A percentile compares a stretch with the other conserved stretches of the same genome.
Conservation (phyloP, 495 filamentous ascomycete species). For the Chaetomidium leptoderma region DNA sequence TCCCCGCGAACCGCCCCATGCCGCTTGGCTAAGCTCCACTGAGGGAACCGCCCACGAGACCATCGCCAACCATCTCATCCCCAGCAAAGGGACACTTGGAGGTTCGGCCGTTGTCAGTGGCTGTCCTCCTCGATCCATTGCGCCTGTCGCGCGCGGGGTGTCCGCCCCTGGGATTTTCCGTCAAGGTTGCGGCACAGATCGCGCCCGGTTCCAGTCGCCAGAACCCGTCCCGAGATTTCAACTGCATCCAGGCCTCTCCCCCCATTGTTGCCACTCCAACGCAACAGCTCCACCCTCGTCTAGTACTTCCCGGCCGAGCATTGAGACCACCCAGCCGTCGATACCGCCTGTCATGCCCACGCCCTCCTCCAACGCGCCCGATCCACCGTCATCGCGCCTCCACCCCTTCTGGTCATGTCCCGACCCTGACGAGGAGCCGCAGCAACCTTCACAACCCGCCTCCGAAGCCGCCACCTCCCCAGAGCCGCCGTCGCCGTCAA, state of each 20-base stretch:
- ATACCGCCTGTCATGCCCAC: conserved; percentile 44
- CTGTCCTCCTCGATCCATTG: not conserved
- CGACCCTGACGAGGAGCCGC: conserved; percentile 32
- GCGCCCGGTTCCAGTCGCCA: not conserved
- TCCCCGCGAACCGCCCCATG: conserved; percentile 8
- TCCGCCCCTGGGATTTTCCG: not conserved
- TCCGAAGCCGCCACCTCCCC: conserved; percentile 14
- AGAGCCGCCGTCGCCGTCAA: conserved; percentile 16
- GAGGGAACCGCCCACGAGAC: conserved; percentile 11
- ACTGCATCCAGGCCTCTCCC: not conserved
- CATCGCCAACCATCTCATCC: conserved; percentile 5
- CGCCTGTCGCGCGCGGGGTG: conserved; percentile 8
- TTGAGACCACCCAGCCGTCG: not conserved
- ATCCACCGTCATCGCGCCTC: conserved; percentile 36
- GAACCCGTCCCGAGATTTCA: not conserved
- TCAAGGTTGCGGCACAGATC: not conserved
- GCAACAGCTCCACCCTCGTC: not conserved
- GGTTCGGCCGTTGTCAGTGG: not conserved
- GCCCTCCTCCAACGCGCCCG: conserved; percentile 42
- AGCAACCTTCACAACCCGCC: conserved; percentile 4
- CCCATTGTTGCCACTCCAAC: conserved; percentile 6
- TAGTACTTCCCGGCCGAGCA: not conserved
- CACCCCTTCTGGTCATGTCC: conserved; percentile 45
- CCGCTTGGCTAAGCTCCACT: conserved; percentile 17
- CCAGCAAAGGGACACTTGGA: not conserved